A percentile compares a stretch with the other conserved stretches of the same genome.
These are phyloP conservation scores for Peniophora sp. DNA, from an alignment of 1,284 basidiomycete genomes.

Conservation along the genomic window DNA sequence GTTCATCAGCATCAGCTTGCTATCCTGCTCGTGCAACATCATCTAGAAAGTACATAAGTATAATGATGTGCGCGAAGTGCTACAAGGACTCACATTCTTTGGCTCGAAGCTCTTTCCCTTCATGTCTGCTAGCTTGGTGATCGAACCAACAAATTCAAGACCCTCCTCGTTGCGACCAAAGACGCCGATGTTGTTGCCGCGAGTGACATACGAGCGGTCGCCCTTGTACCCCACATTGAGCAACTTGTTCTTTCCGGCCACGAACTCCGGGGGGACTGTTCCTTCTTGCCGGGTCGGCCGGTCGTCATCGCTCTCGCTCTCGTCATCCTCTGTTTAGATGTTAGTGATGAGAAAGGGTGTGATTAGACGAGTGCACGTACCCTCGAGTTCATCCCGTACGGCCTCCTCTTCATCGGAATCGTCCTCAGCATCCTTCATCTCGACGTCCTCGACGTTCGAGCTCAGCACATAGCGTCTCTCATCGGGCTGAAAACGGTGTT, in stretches of 20 bases:
- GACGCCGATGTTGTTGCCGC: constrained; percentile 96
- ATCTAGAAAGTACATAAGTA: constrained; percentile 41
- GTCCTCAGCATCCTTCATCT: constrained; percentile 75
- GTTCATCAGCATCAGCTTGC: constrained; percentile 93
- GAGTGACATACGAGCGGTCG: constrained; percentile 91
- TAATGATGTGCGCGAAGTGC: not conserved
- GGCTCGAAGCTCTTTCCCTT: constrained; percentile 86
- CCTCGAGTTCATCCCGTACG: constrained; percentile 54
- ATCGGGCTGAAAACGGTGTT: constrained; percentile 40
- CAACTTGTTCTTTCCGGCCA: constrained; percentile 77
- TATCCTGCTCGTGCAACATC: constrained; percentile 97
- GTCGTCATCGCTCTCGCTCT: constrained; percentile 36
- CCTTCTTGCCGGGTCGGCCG: constrained; percentile 24
- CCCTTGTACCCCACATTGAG: constrained; percentile 95
- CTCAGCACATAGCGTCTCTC: constrained; percentile 74
- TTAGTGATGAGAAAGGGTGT: not conserved
- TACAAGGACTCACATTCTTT: constrained; percentile 55
- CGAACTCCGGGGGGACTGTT: constrained; percentile 27
- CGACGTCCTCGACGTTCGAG: constrained; percentile 72
- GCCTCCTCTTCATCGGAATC: constrained; percentile 74
- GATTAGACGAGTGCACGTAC: constrained; percentile 11
- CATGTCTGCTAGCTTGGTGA: constrained; percentile 76
- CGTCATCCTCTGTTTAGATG: constrained; percentile 22
- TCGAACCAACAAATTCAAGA: constrained; percentile 85
- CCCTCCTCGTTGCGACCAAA: constrained; percentile 81